phyloP scores from a whole-genome alignment of 352 stramenopile genomes.

The Albugo candida region DNA sequence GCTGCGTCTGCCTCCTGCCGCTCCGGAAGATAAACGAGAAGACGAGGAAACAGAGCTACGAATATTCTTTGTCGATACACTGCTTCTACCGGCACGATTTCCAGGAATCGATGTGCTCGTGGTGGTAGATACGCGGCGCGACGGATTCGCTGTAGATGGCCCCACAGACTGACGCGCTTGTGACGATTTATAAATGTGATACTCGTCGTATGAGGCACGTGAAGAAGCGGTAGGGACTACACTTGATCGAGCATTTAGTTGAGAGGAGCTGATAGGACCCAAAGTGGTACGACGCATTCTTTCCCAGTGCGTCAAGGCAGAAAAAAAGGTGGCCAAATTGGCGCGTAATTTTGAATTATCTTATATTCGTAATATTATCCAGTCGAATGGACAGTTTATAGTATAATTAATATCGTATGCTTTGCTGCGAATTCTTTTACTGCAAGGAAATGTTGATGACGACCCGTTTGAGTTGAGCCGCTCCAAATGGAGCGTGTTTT shows the following conservation, averaged over 20 bases:
- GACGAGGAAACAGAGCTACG: neutral
- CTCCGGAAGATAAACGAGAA: neutral
- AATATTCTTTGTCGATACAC: conserved; percentile 16
- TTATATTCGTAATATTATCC: too few relatives aligned
- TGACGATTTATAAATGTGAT: conserved; percentile 11
- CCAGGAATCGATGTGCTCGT: conserved; percentile 5
- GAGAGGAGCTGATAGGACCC: conserved; percentile 62
- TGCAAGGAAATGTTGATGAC: too few relatives aligned
- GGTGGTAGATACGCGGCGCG: conserved; percentile 30
- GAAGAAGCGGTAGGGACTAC: conserved; percentile 16
- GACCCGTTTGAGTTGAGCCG: too few relatives aligned
- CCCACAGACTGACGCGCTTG: conserved; percentile 44
- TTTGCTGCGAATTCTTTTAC: too few relatives aligned
- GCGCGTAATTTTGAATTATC: too few relatives aligned
- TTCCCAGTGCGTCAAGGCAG: too few relatives aligned
- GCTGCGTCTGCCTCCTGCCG: conserved; percentile 19
- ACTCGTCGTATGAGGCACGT: conserved; percentile 34
- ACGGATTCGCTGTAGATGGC: conserved; percentile 10
- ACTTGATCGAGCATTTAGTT: conserved; percentile 43
- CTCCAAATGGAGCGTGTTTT: too few relatives aligned
- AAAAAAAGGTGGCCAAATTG: too few relatives aligned
- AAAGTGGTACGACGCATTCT: conserved; percentile 70
- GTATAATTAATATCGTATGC: too few relatives aligned
- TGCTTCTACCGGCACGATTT: conserved; percentile 16
- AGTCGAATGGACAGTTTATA: too few relatives aligned